Percentiles rank a stretch among this genome's conserved stretches.
Evolutionary conservation across 495 filamentous ascomycete genomes (phyloP).

Genomic region (Chaetomium fimeti): DNA sequence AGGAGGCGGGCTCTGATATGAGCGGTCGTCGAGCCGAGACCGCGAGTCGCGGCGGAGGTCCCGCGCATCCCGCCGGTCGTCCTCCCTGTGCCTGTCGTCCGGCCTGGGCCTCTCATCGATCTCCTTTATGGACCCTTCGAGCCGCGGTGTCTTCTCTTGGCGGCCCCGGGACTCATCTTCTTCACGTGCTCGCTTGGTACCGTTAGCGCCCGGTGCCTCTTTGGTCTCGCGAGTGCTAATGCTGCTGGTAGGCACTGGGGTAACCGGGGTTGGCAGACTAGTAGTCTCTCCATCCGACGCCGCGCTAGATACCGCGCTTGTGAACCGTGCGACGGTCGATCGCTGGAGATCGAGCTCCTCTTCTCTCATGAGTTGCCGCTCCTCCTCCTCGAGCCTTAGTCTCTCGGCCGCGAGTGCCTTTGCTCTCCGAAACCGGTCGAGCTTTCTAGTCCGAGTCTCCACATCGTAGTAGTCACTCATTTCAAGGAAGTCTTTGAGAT

Average conservation of each 20-base stretch:
- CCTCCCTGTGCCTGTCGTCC: neutral
- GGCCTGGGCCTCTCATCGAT: neutral
- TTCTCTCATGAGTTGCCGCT: slow-evolving; percentile 34
- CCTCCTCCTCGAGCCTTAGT: slow-evolving; percentile 39
- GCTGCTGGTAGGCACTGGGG: slow-evolving; percentile 6
- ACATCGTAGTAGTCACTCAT: slow-evolving; percentile 59
- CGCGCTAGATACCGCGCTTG: slow-evolving; percentile 18
- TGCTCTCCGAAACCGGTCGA: slow-evolving; percentile 47
- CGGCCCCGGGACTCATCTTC: neutral
- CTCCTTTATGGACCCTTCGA: neutral
- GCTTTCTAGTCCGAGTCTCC: slow-evolving; percentile 46
- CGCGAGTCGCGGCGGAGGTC: slow-evolving; percentile 12
- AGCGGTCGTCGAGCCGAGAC: slow-evolving; percentile 19
- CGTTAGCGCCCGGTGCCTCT: neutral
- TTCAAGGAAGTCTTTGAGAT: slow-evolving; percentile 60
- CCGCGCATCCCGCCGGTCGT: neutral
- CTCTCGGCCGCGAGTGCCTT: slow-evolving; percentile 46
- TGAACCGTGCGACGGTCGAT: neutral
- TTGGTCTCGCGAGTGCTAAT: neutral
- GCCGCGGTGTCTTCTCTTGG: slow-evolving; percentile 20
- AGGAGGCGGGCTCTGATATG: slow-evolving; percentile 22
- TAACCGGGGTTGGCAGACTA: slow-evolving; percentile 11
- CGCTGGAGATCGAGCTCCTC: slow-evolving; percentile 29
- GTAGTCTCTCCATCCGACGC: slow-evolving; percentile 19
- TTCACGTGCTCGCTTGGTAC: slow-evolving; percentile 19